Base-by-base conservation (phyloP, 2,329 filamentous ascomycete genomes). In the Fusarium buxicola region DNA sequence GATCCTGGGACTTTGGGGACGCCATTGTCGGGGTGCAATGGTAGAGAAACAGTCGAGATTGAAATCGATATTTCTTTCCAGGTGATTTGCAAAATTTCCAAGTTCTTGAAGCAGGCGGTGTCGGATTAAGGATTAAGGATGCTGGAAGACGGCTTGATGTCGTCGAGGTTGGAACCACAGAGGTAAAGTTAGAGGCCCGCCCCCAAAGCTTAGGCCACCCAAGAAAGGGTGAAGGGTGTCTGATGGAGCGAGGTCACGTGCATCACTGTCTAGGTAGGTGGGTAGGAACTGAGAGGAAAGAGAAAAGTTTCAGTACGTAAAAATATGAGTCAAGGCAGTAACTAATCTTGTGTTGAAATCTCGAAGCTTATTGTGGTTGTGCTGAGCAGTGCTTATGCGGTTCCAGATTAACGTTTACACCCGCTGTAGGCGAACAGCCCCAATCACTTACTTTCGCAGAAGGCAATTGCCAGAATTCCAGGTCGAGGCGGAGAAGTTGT, bases 1-100 rank as follows among this genome's bases (percentile, higher is more conserved):
- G 74, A 48, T 80, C 76, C 57, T 75, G 73, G 50, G 74, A 65
- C 50, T 72, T 66, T 50, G 73, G 65, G 13, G 72, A 65, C 47
- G 76, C 72, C 74, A 78, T 77, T 49, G 34, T 43, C 31, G 38
- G n/a, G 34, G 21, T 13, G 9, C 12, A 35, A 30, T 21, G 30
- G 27, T 15, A 16, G 27, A 10, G 5, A 11, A 21, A 21, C 21
- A 21, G 21, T 21, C 4, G 21, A 21, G 21, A 21, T 21, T 21
- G 21, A 21, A 21, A 21, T 6, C 21, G 6, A 6, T 13, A 39
- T 28, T 12, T 25, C 16, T 30, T 28, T 35, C 12, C 18, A 34
- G n/a, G 13, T 45, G 25, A 32, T 48, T 18, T n/a, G 25, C 24
- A 34, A 18, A n/a, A 24, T 31, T 47, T 47, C 34, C n/a, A 28